phyloP scores from a whole-genome alignment of 2,329 filamentous ascomycete species.

The Alternaria angustiovoidea region DNA sequence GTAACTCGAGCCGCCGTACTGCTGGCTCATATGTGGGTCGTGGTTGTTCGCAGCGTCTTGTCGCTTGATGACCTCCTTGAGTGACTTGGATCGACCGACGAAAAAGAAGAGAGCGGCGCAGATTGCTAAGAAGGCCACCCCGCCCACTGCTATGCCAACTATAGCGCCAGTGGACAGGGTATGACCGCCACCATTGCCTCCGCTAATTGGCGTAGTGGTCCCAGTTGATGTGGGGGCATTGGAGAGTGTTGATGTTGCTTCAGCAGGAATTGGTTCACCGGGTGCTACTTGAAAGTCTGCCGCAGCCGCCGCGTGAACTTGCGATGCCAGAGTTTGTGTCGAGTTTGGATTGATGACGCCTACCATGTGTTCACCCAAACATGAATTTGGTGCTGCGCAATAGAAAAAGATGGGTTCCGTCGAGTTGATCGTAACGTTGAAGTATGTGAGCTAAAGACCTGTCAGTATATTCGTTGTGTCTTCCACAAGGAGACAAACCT shows the following conservation, averaged over 20 bases:
- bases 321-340: slow-evolving; percentile 40
- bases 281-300: slow-evolving; percentile 47
- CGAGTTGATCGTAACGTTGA: slow-evolving; percentile 46
- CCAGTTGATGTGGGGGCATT: slow-evolving; percentile 17
- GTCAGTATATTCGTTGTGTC: background rate
- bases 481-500: slow-evolving; percentile 28
- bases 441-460: slow-evolving; percentile 36
- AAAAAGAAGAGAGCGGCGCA: slow-evolving; percentile 70
- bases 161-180: slow-evolving; percentile 52
- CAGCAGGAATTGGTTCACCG: slow-evolving; percentile 52
- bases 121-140: slow-evolving; percentile 66
- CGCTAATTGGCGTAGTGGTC: slow-evolving; percentile 5
- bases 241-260: slow-evolving; percentile 35
- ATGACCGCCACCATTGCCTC: slow-evolving; percentile 4
- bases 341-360: slow-evolving; percentile 73
- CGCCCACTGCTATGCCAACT: slow-evolving; percentile 68
- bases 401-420: slow-evolving; percentile 51
- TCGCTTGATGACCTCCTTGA: slow-evolving; percentile 35
- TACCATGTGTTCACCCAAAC: slow-evolving; percentile 72
- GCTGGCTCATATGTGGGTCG: slow-evolving; percentile 10
- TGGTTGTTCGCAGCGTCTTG: slow-evolving; percentile 7
- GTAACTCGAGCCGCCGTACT: slow-evolving; percentile 5
- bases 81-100: slow-evolving; percentile 59
- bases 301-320: slow-evolving; percentile 33
- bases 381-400: slow-evolving; percentile 68